Evolutionary conservation across 1,284 basidiomycete species (phyloP).

Genomic region (Calocybe gambosa): DNA sequence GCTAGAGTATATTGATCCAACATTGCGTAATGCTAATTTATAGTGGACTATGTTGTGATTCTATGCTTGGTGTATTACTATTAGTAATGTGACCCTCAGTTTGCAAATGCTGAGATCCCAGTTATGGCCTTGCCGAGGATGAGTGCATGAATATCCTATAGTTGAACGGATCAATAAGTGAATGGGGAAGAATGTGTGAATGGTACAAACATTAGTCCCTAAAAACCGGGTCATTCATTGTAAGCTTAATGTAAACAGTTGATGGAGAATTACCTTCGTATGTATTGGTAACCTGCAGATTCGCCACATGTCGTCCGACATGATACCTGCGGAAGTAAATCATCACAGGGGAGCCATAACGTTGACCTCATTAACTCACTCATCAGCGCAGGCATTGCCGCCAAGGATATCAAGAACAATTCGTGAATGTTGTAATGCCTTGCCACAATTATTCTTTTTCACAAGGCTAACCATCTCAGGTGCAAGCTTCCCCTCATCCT

Average conservation of each 20-base stretch:
- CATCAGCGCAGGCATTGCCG: constrained; percentile 86
- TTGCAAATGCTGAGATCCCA: constrained; percentile 76
- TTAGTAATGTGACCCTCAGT: constrained; percentile 25
- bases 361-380: constrained; percentile 44
- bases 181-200: background rate
- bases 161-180: background rate
- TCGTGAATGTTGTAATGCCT: constrained; percentile 79
- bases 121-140: constrained; percentile 92
- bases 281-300: constrained; percentile 88
- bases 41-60: constrained; percentile 20
- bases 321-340: constrained; percentile 55
- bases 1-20: constrained; percentile 66
- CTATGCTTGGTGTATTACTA: background rate
- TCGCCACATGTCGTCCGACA: constrained; percentile 85
- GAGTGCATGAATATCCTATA: constrained; percentile 77
- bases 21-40: constrained; percentile 58
- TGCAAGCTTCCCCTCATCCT: constrained; percentile 73
- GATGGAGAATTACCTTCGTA: constrained; percentile 64
- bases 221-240: background rate
- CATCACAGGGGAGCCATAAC: background rate
- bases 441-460: constrained; percentile 95
- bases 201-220: constrained; percentile 50
- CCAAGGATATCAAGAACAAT: constrained; percentile 84
- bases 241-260: constrained; percentile 7
- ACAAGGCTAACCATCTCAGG: constrained; percentile 95